phyloP scores from a whole-genome alignment of 1,139 yeast genomes.

The Geotrichum cucujoidarum region DNA sequence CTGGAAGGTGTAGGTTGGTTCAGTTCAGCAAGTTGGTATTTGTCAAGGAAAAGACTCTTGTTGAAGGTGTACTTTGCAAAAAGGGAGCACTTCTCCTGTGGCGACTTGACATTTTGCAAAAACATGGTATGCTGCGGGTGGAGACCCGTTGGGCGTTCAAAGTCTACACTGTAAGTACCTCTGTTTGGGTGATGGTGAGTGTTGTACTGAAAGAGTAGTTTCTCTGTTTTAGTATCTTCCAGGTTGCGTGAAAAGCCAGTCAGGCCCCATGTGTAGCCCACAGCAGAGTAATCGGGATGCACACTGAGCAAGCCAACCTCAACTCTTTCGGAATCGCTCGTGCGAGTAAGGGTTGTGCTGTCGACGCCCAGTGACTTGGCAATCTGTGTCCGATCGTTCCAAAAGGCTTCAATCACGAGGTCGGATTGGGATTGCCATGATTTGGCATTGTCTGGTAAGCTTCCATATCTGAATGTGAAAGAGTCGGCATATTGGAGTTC shows the following conservation, averaged over 20 bases:
- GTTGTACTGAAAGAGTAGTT: constrained; percentile 25
- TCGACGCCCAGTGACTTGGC: constrained; percentile 10
- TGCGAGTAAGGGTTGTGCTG: constrained; percentile 1
- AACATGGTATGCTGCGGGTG: constrained; percentile 40
- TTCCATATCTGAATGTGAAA: constrained; percentile 26
- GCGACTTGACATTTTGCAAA: constrained; percentile 21
- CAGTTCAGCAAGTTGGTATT: constrained; percentile 40
- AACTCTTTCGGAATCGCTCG: constrained; percentile 19
- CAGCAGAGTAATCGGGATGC: constrained; percentile 21
- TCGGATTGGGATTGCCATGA: constrained; percentile 25
- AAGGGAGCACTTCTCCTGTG: constrained; percentile 37
- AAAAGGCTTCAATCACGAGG: constrained; percentile 28
- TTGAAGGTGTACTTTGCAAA: constrained; percentile 41
- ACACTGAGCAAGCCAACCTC: constrained; percentile 30
- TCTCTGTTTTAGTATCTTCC: constrained; percentile 22
- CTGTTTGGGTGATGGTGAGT: constrained; percentile 31
- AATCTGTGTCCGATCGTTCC: constrained; percentile 19
- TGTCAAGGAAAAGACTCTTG: constrained; percentile 38
- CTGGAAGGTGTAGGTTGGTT: constrained; percentile 29
- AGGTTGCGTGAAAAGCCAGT: constrained; percentile 28
- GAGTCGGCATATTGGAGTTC: constrained; percentile 26
- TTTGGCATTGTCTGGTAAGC: constrained; percentile 25
- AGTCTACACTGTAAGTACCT: constrained; percentile 24
- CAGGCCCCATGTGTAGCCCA: constrained; percentile 25
- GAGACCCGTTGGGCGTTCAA: constrained; percentile 42